Evolutionary conservation across 345 rosid genomes (phyloP).

Genomic region (Lumnitzera racemosa): DNA sequence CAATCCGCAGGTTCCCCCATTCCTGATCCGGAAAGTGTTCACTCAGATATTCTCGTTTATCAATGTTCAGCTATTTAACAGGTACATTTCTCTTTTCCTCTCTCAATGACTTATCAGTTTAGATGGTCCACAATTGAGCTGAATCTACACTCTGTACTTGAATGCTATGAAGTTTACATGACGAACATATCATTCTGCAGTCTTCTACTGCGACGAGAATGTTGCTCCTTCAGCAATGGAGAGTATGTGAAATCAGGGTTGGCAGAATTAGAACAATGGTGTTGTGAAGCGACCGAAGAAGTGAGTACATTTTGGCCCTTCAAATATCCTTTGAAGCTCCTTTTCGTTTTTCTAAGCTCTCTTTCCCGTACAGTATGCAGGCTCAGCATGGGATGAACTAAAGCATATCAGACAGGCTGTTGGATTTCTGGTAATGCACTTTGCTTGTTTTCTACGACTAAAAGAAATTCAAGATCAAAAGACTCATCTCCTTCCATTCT

Average conservation of each 20-base stretch:
- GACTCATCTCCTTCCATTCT: not conserved
- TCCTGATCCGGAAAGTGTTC: conserved; percentile 54
- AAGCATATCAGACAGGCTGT: conserved; percentile 62
- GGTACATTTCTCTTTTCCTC: conserved; percentile 21
- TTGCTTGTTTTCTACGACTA: not conserved
- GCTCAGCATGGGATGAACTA: conserved; percentile 56
- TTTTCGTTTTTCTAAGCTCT: not conserved
- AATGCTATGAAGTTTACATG: no score
- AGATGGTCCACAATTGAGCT: no score
- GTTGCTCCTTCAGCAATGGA: conserved; percentile 68
- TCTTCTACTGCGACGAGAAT: conserved; percentile 60
- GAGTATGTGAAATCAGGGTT: conserved; percentile 59
- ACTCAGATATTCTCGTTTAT: conserved; percentile 49
- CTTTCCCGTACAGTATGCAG: conserved; percentile 25
- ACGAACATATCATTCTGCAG: conserved; percentile 15
- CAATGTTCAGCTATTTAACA: conserved; percentile 64
- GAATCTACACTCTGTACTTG: no score
- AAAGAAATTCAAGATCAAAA: no score
- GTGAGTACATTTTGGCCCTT: conserved; percentile 14
- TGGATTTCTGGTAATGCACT: conserved; percentile 49
- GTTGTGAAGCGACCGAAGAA: conserved; percentile 42
- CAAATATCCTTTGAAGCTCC: not conserved
- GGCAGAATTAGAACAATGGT: conserved; percentile 61
- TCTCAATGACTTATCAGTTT: no score
- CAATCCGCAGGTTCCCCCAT: conserved; percentile 6